Evolutionary conservation across 352 stramenopile species (phyloP).

Genomic region (Pythium phragmiticola): DNA sequence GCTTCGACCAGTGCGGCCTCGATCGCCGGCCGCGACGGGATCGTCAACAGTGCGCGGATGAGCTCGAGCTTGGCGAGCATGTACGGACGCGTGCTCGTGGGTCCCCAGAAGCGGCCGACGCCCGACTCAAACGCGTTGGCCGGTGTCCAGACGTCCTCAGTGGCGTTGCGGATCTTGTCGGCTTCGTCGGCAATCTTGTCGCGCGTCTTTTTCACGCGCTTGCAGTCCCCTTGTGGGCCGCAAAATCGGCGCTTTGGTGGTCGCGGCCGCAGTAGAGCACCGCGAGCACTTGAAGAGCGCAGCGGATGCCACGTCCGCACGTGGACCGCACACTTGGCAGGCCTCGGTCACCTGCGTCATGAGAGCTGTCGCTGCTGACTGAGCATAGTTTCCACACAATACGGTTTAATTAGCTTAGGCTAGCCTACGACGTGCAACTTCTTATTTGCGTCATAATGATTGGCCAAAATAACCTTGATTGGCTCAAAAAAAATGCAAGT

Average conservation of each 20-base stretch:
- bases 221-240: slow-evolving; percentile 9
- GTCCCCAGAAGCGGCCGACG: slow-evolving; percentile 11
- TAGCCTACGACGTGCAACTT: not conserved
- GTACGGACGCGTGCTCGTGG: slow-evolving; percentile 9
- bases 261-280: slow-evolving; percentile 12
- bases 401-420: not conserved
- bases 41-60: not conserved
- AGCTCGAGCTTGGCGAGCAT: slow-evolving; percentile 17
- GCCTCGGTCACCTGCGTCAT: not conserved
- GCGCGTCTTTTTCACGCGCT: not conserved
- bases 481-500: not conserved
- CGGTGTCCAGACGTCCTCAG: slow-evolving; percentile 3
- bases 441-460: not conserved
- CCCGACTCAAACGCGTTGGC: slow-evolving; percentile 11
- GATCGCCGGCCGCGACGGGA: not conserved
- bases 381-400: no score
- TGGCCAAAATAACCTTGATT: slow-evolving; percentile 4
- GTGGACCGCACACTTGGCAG: slow-evolving; percentile 1
- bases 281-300: slow-evolving; percentile 9
- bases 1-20: slow-evolving; percentile 5
- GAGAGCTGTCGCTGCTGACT: not conserved
- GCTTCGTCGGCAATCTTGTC: slow-evolving; percentile 6
- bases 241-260: slow-evolving; percentile 15
- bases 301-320: not conserved
- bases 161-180: slow-evolving; percentile 1